Conservation (phyloP, 371 early-diverging fungal genomes). For the Mucor velutinosus region DNA sequence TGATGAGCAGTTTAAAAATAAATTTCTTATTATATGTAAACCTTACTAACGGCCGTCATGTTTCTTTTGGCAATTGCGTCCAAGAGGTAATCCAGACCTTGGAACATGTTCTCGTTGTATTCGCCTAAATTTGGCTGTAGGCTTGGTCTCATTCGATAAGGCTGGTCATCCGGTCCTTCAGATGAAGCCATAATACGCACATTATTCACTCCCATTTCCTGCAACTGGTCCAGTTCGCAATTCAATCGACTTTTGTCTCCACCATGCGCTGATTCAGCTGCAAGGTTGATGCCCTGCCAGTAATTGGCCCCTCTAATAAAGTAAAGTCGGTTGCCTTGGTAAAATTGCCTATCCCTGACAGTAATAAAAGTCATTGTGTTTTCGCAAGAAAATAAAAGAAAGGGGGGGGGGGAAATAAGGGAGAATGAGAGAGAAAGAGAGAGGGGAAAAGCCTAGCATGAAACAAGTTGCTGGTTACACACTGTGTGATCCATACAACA, state of each 20-base stretch:
- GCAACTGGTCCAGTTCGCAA: constrained; percentile 51
- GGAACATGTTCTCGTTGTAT: constrained; percentile 42
- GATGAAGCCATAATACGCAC: constrained; percentile 65
- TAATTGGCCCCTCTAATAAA: constrained; percentile 64
- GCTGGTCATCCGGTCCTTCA: constrained; percentile 66
- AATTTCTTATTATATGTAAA: neutral
- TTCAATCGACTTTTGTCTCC: constrained; percentile 55
- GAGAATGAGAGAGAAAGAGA: no score
- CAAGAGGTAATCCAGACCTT: constrained; percentile 52
- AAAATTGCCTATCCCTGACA: constrained; percentile 30
- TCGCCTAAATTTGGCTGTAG: constrained; percentile 57
- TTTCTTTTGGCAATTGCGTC: constrained; percentile 47
- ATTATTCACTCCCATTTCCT: constrained; percentile 58
- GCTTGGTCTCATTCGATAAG: constrained; percentile 63
- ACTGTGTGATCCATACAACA: no score
- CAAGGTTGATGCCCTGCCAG: constrained; percentile 78
- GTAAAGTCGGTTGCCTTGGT: constrained; percentile 32
- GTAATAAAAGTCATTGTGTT: constrained; percentile 23
- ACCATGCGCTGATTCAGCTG: constrained; percentile 34
- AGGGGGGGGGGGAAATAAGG: no score
- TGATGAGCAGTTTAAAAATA: neutral
- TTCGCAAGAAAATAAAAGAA: neutral
- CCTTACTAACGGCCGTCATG: constrained; percentile 57
- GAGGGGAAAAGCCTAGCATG: no score
- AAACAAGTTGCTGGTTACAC: no score